These are phyloP conservation scores for Haematococcus sp. DNA, from an alignment of 139 green algal species.

Conservation along the genomic window DNA sequence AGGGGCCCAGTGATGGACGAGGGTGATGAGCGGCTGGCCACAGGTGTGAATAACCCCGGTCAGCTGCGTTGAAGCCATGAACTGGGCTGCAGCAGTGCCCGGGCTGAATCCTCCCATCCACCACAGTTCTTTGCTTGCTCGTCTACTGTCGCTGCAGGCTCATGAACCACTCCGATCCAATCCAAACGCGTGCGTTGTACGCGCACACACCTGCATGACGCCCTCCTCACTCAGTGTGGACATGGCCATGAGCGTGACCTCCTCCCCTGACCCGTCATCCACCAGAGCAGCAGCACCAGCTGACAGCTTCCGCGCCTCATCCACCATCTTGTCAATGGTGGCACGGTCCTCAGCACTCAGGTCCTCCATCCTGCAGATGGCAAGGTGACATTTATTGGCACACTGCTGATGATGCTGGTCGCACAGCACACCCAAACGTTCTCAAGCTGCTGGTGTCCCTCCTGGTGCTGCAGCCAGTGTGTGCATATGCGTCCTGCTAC, in stretches of 20 bases:
- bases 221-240: conserved; percentile 90
- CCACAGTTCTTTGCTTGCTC: background rate
- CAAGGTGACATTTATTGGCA: background rate
- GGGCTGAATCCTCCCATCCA: too few species aligned
- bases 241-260: conserved; percentile 76
- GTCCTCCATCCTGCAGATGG: conserved; percentile 25
- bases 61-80: too few species aligned
- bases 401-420: background rate
- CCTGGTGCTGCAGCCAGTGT: background rate
- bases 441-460: background rate
- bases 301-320: conserved; percentile 58
- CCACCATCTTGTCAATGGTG: conserved; percentile 81
- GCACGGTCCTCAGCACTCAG: conserved; percentile 51
- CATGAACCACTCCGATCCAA: too few species aligned
- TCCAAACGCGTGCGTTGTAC: too few species aligned
- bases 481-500: background rate
- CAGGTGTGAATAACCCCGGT: too few species aligned
- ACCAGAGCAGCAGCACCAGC: conserved; percentile 34
- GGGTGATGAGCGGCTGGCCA: too few species aligned
- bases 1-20: too few species aligned
- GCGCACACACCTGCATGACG: conserved; percentile 57
- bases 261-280: conserved; percentile 25
- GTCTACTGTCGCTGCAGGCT: too few species aligned
- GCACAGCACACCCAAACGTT: too few species aligned
- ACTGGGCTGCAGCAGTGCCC: too few species aligned